Evolutionary conservation across 75 land plant species (phyloP).

Genomic region (Cunninghamia lanceolata): DNA sequence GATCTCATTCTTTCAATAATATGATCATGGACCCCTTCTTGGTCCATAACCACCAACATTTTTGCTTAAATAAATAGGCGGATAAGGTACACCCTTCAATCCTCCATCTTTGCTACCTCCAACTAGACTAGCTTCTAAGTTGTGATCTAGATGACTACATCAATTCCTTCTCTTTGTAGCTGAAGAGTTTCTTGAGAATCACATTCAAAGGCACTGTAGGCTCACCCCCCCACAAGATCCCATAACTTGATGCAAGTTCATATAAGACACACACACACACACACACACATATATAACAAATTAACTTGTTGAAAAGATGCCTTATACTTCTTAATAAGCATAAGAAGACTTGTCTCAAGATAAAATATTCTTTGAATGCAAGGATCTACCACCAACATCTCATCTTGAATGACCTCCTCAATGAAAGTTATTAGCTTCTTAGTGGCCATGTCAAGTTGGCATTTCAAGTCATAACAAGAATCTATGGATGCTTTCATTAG

Average conservation of each 20-base stretch:
- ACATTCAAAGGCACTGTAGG: constrained; percentile 19
- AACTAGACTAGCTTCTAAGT: too few relatives aligned
- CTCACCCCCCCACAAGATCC: constrained; percentile 16
- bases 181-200: constrained; percentile 27
- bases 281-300: too few relatives aligned
- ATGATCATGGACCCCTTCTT: too few relatives aligned
- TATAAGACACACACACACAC: too few relatives aligned
- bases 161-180: constrained; percentile 22
- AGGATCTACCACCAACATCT: constrained; percentile 10
- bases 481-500: constrained; percentile 15
- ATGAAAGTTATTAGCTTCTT: constrained; percentile 20
- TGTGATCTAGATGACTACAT: constrained; percentile 20
- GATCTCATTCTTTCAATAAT: too few relatives aligned
- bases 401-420: constrained; percentile 4
- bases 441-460: background rate
- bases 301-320: constrained; percentile 25
- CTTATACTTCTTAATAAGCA: constrained; percentile 41
- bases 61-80: too few relatives aligned
- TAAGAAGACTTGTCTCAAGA: constrained; percentile 33
- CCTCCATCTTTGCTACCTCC: too few relatives aligned
- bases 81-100: too few relatives aligned
- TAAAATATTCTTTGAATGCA: constrained; percentile 11
- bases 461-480: constrained; percentile 1
- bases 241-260: constrained; percentile 16
- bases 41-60: too few relatives aligned